These are phyloP conservation scores for Cavenderia fasciculata DNA, from an alignment of 78 protist genomes.

Conservation along the genomic window DNA sequence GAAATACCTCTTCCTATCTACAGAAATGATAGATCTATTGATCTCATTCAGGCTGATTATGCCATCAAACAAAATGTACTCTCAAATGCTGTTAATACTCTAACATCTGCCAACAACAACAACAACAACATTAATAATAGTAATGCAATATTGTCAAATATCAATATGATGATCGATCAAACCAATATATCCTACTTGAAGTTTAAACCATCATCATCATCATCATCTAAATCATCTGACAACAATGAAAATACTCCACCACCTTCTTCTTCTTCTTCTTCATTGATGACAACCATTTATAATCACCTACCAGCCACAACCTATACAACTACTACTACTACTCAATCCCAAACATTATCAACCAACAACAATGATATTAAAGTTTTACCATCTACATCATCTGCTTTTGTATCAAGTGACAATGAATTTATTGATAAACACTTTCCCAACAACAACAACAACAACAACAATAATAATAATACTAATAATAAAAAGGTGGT, in stretches of 20 bases:
- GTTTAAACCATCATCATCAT: background rate
- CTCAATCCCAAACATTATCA: background rate
- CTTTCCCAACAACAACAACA: constrained; percentile 1
- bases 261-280: background rate
- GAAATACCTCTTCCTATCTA: constrained; percentile 53
- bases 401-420: background rate
- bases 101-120: background rate
- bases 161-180: constrained; percentile 6
- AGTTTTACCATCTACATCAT: too few relatives aligned
- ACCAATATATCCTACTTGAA: constrained; percentile 18
- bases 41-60: constrained; percentile 3
- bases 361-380: too few relatives aligned
- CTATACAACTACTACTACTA: background rate
- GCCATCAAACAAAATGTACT: too few relatives aligned
- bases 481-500: background rate
- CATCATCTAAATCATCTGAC: too few relatives aligned
- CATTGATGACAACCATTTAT: constrained; percentile 19
- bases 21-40: constrained; percentile 44
- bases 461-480: background rate
- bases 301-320: constrained; percentile 10
- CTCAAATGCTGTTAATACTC: background rate
- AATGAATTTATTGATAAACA: background rate
- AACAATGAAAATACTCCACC: constrained; percentile 6
- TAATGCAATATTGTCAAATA: background rate
- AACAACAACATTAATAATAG: background rate